Conservation (phyloP, 2,329 filamentous ascomycete species). For the Epicoccum nigrum region DNA sequence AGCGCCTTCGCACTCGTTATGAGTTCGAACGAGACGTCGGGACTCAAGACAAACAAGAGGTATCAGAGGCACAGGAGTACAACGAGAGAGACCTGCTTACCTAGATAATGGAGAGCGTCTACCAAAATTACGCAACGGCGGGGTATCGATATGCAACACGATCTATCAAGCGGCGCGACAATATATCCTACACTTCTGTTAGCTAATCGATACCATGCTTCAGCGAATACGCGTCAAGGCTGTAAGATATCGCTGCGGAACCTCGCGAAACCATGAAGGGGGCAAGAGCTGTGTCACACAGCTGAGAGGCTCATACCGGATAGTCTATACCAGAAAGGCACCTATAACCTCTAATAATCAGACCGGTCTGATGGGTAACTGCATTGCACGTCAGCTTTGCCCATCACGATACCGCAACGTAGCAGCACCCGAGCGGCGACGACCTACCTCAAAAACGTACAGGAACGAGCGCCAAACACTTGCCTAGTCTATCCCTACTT, state of each 20-base stretch:
- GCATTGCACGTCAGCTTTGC: constrained; percentile 30
- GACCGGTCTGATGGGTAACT: constrained; percentile 37
- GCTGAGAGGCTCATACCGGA: constrained; percentile 27
- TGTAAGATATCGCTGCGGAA: background rate
- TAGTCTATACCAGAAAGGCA: constrained; percentile 35
- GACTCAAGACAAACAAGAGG: background rate
- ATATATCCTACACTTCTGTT: constrained; percentile 6
- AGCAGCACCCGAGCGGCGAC: constrained; percentile 15
- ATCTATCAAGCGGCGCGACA: constrained; percentile 38
- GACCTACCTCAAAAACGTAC: constrained; percentile 42
- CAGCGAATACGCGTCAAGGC: constrained; percentile 1
- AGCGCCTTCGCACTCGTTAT: background rate
- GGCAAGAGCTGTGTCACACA: background rate
- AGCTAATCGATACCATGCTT: background rate
- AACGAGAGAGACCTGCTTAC: constrained; percentile 40
- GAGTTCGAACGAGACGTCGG: background rate
- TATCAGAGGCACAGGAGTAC: background rate
- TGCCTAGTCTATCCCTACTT: constrained; percentile 52
- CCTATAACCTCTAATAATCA: constrained; percentile 33
- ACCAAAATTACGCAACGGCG: constrained; percentile 32
- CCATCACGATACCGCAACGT: constrained; percentile 8
- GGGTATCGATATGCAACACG: constrained; percentile 38
- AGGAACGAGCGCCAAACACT: constrained; percentile 47
- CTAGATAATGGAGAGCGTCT: constrained; percentile 24
- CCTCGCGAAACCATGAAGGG: background rate